Evolutionary conservation across 108 stramenopile species (phyloP).

Genomic region (Discostella stelligeroides): DNA sequence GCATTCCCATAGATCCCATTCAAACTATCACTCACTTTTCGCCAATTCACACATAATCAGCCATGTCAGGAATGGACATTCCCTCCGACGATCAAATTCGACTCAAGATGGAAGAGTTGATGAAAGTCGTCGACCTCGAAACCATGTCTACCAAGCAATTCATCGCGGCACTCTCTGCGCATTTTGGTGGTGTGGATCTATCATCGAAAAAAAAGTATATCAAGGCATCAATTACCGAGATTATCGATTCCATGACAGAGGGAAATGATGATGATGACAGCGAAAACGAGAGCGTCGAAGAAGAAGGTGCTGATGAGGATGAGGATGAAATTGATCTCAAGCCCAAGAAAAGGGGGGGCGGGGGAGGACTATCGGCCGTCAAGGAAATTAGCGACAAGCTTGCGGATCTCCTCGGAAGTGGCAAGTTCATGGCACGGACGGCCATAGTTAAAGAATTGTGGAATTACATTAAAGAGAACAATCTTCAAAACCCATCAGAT

Average conservation of each 20-base stretch:
- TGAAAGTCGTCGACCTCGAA: conserved; percentile 71
- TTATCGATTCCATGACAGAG: conserved; percentile 57
- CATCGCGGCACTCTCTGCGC: conserved; percentile 61
- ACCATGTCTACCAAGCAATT: conserved; percentile 77
- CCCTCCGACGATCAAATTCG: conserved; percentile 45
- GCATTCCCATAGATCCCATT: too few relatives aligned
- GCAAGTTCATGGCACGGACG: conserved; percentile 68
- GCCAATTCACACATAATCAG: too few relatives aligned
- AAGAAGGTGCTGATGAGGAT: conserved; percentile 17
- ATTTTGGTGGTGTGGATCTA: conserved; percentile 64
- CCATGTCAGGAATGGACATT: conserved; percentile 51
- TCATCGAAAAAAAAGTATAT: conserved; percentile 63
- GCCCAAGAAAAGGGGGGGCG: conserved; percentile 54
- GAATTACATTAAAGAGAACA: conserved; percentile 83
- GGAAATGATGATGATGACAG: conserved; percentile 21
- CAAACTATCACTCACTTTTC: too few relatives aligned
- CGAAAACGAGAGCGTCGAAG: conserved; percentile 10
- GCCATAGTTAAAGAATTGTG: conserved; percentile 83
- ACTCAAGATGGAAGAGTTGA: conserved; percentile 54
- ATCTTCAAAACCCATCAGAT: conserved; percentile 89
- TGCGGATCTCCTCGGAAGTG: conserved; percentile 65
- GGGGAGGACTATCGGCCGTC: conserved; percentile 62
- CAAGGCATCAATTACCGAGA: conserved; percentile 60
- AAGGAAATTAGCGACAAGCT: conserved; percentile 71
- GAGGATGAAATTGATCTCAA: conserved; percentile 39